Percentiles rank a stretch among this genome's conserved stretches.
Conservation (phyloP, 352 stramenopile genomes). For the Phytophthora megakarya region DNA sequence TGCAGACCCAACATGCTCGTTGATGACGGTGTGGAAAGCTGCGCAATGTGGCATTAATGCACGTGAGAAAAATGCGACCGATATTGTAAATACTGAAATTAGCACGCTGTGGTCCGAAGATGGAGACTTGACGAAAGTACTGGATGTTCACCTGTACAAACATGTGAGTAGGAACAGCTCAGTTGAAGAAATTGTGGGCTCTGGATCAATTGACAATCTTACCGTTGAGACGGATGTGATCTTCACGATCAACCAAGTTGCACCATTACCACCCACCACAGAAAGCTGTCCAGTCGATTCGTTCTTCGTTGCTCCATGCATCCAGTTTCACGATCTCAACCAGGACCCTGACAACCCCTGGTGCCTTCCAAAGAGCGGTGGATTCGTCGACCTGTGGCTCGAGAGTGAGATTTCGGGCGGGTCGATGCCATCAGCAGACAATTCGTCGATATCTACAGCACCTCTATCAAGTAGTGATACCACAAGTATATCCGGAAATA, state of each 20-base stretch:
- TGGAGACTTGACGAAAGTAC: constrained; percentile 25
- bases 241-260: constrained; percentile 57
- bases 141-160: constrained; percentile 47
- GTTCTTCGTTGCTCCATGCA: constrained; percentile 57
- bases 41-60: constrained; percentile 40
- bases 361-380: constrained; percentile 40
- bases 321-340: constrained; percentile 14
- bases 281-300: constrained; percentile 38
- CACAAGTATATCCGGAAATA: constrained; percentile 22
- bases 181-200: constrained; percentile 10
- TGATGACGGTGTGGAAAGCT: constrained; percentile 18
- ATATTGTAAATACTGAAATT: constrained; percentile 11
- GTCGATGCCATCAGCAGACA: background rate
- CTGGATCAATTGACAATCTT: constrained; percentile 1
- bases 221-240: constrained; percentile 24
- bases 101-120: constrained; percentile 56
- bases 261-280: constrained; percentile 12
- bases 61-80: constrained; percentile 32
- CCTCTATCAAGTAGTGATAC: background rate
- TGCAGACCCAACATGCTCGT: constrained; percentile 38
- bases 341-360: constrained; percentile 26
- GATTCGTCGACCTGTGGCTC: constrained; percentile 53
- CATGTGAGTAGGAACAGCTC: constrained; percentile 16
- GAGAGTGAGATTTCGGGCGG: constrained; percentile 26
- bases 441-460: constrained; percentile 1